Evolutionary conservation across 1,284 basidiomycete genomes (phyloP).

Genomic region (Schizophyllum commune): DNA sequence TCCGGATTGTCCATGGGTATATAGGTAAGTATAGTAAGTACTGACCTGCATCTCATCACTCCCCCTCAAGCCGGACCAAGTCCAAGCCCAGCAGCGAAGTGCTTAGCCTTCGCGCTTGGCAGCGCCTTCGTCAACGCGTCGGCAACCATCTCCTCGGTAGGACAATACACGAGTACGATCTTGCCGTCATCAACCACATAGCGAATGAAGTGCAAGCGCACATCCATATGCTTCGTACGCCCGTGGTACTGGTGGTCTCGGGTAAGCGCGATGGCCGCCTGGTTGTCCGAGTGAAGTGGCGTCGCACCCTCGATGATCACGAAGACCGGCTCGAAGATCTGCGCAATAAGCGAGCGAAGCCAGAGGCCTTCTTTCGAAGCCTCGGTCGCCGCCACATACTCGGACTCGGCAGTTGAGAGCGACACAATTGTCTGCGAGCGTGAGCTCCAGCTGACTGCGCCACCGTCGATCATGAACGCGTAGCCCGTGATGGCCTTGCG

Average conservation of each 20-base stretch:
- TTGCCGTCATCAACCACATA: background rate
- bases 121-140: constrained; percentile 24
- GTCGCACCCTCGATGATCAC: background rate
- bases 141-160: constrained; percentile 18
- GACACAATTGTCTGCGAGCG: no score
- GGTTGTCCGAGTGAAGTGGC: constrained; percentile 21
- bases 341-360: constrained; percentile 16
- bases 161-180: constrained; percentile 20
- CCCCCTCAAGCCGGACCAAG: no score
- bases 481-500: constrained; percentile 22
- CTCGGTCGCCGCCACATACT: background rate
- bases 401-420: no score
- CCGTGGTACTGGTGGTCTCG: no score
- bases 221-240: constrained; percentile 32
- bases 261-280: constrained; percentile 12
- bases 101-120: no score
- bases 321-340: constrained; percentile 9
- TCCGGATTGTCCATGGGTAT: no score
- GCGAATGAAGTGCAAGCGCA: constrained; percentile 25
- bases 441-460: constrained; percentile 21
- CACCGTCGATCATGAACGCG: constrained; percentile 16
- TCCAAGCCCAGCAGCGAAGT: no score
- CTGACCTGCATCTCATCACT: no score
- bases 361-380: constrained; percentile 20
- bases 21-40: no score